Evolutionary conservation across 768 basidiomycete genomes (phyloP).

Genomic region (Suillus tomentosus): DNA sequence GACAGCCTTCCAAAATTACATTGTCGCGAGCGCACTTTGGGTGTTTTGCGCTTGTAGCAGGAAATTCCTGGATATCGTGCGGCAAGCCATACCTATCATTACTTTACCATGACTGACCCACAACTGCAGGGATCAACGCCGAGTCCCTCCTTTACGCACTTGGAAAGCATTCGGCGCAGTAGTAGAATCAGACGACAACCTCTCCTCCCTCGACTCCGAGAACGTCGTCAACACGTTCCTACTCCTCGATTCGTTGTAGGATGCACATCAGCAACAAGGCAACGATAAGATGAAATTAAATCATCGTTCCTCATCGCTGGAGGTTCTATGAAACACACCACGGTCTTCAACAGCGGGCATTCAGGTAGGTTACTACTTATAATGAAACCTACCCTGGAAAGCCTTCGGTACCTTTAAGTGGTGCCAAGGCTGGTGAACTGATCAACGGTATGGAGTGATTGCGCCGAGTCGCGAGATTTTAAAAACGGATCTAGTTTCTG

Average conservation of each 20-base stretch:
- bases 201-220: slow-evolving; percentile 36
- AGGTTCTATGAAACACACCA: too few species aligned
- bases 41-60: slow-evolving; percentile 47
- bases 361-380: too few species aligned
- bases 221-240: slow-evolving; percentile 49
- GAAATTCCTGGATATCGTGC: slow-evolving; percentile 69
- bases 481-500: too few species aligned
- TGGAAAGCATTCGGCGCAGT: slow-evolving; percentile 38
- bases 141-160: slow-evolving; percentile 69
- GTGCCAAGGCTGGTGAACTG: too few species aligned
- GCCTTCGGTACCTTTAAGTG: too few species aligned
- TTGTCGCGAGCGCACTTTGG: slow-evolving; percentile 65
- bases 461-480: too few species aligned
- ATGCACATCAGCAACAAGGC: too few species aligned
- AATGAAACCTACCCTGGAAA: too few species aligned
- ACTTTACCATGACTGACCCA: slow-evolving; percentile 47
- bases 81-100: slow-evolving; percentile 38
- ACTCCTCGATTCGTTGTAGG: slow-evolving; percentile 49
- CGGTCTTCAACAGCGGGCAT: too few species aligned
- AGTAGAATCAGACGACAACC: slow-evolving; percentile 26
- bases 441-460: too few species aligned
- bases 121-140: slow-evolving; percentile 62
- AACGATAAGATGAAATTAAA: too few species aligned
- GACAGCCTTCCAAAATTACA: slow-evolving; percentile 71
- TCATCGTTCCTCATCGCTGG: too few species aligned